Conservation (phyloP, 1,284 basidiomycete genomes). For the Somion occarium region DNA sequence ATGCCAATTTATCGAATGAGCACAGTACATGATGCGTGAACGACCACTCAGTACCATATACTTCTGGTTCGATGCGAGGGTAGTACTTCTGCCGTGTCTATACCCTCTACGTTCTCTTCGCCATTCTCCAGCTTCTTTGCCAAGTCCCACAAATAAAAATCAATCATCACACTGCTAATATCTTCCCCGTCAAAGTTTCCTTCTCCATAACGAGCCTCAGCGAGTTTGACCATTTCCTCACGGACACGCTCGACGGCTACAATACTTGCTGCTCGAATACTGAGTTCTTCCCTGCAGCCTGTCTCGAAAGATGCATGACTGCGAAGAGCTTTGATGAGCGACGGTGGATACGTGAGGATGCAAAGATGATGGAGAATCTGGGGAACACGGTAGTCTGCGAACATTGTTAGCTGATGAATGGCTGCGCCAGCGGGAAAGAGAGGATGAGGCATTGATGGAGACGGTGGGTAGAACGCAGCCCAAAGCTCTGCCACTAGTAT, state of each 20-base stretch:
- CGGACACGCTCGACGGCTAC: constrained; percentile 70
- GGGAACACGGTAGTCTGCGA: constrained; percentile 83
- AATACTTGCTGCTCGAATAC: constrained; percentile 69
- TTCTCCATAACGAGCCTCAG: constrained; percentile 20
- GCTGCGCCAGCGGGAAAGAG: constrained; percentile 62
- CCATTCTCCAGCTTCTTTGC: constrained; percentile 70
- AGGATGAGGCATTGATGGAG: constrained; percentile 47
- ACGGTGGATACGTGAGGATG: constrained; percentile 62
- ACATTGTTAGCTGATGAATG: constrained; percentile 75
- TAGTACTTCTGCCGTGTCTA: constrained; percentile 52
- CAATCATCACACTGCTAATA: constrained; percentile 74
- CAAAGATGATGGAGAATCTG: constrained; percentile 78
- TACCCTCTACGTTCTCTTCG: constrained; percentile 49
- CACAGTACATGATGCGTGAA: too few species aligned
- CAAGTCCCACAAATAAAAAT: constrained; percentile 84
- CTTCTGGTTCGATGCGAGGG: constrained; percentile 77
- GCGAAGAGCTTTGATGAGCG: constrained; percentile 45
- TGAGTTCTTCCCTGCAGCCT: constrained; percentile 64
- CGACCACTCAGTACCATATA: constrained; percentile 78
- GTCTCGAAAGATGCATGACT: constrained; percentile 39
- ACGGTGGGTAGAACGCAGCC: constrained; percentile 70
- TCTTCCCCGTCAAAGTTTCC: constrained; percentile 26
- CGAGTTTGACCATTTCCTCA: constrained; percentile 38
- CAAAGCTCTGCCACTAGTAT: constrained; percentile 82
- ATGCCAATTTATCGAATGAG: too few species aligned